Evolutionary conservation across 192 early-diverging fungal species (phyloP), one percentile per base, ranked within the genome.

Genomic region (Backusella tuberculispora): DNA sequence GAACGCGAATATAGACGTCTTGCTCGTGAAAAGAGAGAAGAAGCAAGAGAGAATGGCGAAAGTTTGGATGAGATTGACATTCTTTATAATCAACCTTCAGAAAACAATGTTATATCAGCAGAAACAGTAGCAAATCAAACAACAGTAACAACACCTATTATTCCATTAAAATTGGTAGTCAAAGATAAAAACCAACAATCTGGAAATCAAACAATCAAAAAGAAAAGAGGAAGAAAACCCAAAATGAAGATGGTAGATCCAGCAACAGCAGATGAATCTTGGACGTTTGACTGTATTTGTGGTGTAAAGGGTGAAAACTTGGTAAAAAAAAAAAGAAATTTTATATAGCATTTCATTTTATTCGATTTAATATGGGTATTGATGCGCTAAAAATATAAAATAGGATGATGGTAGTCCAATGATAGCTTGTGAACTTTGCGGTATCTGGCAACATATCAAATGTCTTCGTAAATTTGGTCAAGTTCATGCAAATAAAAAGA

Each of bases 361-460:
- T 69, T 68, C 14, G 8, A 13, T 66, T 13, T 9, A 12, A 17
- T 46, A 53, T 29, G 0, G 13, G 9, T 53, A 26, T 34, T 3
- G 21, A 19, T 63, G n/a, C 8, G 6, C 19, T 41, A 37, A 40
- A 40, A 6, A 66, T 66, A 7, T 17, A 66, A 29, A 34, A 7
- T 80, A 86, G 85, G 85, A 85, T 63, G 90, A 94, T 84, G 93
- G 92, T 9, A 81, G 83, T 26, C 87, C 90, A 0, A 92, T 93
- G 86, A 91, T 94, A 66, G 86, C 89, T 0, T 94, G 93, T 71
- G 91, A 83, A 40, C 69, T 76, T 21, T 94, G 93, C 76, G 77
- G 83, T 53, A 83, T 86, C 3, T 94, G 93, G 93, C 88, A 90
- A 66, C 93, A 94, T 76, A 89, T 93, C 17, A 74, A 78, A 1